Base-by-base conservation (phyloP, 345 rosid species). In the Conringia planisiliqua region DNA sequence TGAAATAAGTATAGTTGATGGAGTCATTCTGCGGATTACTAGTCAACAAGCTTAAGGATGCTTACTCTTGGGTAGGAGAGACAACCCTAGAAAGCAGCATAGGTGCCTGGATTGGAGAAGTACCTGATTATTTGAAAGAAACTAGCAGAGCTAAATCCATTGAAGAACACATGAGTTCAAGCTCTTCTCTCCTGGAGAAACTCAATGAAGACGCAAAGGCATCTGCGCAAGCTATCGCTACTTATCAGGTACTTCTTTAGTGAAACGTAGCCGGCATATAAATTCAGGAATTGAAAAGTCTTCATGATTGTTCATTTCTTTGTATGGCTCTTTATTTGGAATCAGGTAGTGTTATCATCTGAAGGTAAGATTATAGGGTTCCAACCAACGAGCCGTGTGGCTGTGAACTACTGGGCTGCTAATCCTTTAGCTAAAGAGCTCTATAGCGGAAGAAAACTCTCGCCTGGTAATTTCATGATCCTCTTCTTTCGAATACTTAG, bases 351-450 rank as follows among this genome's bases (percentile, higher is more conserved):
- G 71, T 62, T 87, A 80, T 87, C 94, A 62, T 64, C 77, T 1
- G 90, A 86, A 68, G 92, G 92, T 33, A 84, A 87, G 63, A 76
- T 88, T 24, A 81, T 90, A 63, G 97, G 94, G n/a, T 83, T 88
- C 71, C 93, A 90, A 71, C 97, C 94, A 6, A 90, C 89, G 16
- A 90, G 87, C 72, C 79, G 84, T 29, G 85, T 86, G 36, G 94
- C 86, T 43, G 90, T 87, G 67, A 90, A 88, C 75, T 85, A 85
- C 57, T 88, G 94, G 94, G 85, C 94, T 50, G 79, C 79, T 62
- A 90, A 89, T 83, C 97, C 94, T 78, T 77, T 90, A 51, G 86
- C 97, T 54, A 83, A 77, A 62, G 92, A 90, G 70, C 88, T 90
- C 27, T 90, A 88, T 35, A 79, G 80, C 10, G 85, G 84, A 68